phyloP scores from a whole-genome alignment of 2,329 filamentous ascomycete genomes.

The Fusarium clavum region DNA sequence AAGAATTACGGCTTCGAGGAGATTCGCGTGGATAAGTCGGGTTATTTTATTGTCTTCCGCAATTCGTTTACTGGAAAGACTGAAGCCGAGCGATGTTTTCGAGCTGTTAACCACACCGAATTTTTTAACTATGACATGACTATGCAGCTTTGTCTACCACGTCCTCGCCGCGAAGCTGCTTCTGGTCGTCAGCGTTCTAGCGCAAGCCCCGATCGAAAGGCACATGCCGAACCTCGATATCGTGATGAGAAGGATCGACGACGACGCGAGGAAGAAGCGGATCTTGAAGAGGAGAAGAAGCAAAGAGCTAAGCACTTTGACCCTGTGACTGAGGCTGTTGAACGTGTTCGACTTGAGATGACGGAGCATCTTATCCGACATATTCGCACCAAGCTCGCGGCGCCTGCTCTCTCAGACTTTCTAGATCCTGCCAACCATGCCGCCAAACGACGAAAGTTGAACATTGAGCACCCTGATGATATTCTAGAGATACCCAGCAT shows the following conservation, averaged over 20 bases:
- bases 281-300: slow-evolving; percentile 90
- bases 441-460: slow-evolving; percentile 82
- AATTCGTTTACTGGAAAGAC: slow-evolving; percentile 80
- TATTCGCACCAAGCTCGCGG: slow-evolving; percentile 87
- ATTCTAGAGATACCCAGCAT: slow-evolving; percentile 63
- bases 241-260: slow-evolving; percentile 72
- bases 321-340: slow-evolving; percentile 85
- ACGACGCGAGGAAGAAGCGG: slow-evolving; percentile 79
- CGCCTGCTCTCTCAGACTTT: slow-evolving; percentile 81
- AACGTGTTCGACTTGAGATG: slow-evolving; percentile 82
- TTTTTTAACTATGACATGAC: slow-evolving; percentile 93
- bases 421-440: slow-evolving; percentile 85
- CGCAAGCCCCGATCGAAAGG: slow-evolving; percentile 51
- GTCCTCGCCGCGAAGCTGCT: slow-evolving; percentile 42
- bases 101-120: slow-evolving; percentile 80
- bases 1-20: slow-evolving; percentile 85
- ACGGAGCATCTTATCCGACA: slow-evolving; percentile 88
- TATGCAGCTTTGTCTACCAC: slow-evolving; percentile 77
- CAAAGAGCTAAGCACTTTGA: slow-evolving; percentile 89
- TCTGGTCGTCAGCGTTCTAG: slow-evolving; percentile 50
- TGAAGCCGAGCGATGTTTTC: slow-evolving; percentile 84
- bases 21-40: slow-evolving; percentile 83
- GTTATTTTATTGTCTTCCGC: slow-evolving; percentile 93
- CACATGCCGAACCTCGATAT: slow-evolving; percentile 39
- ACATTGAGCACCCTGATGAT: slow-evolving; percentile 77